Evolutionary conservation across 208 protist genomes (phyloP).

Genomic region (Crithidia sp.): DNA sequence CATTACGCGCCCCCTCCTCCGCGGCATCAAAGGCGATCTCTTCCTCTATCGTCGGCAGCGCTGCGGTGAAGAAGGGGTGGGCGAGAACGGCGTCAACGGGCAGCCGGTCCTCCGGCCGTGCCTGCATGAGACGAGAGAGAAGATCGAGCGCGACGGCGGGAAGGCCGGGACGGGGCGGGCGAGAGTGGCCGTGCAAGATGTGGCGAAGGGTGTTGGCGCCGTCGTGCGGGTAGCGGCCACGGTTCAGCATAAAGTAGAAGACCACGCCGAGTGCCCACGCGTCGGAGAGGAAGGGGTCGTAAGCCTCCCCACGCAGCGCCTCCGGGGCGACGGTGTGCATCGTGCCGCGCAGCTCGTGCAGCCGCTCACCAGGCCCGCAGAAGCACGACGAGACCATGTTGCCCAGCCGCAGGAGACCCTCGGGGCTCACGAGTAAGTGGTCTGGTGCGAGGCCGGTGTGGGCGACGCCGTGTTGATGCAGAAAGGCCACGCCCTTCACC

Average conservation of each 20-base stretch:
- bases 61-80: slow-evolving; percentile 64
- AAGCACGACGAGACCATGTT: slow-evolving; percentile 77
- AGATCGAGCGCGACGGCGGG: slow-evolving; percentile 62
- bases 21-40: slow-evolving; percentile 14
- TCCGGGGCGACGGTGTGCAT: slow-evolving; percentile 88
- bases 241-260: slow-evolving; percentile 90
- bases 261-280: slow-evolving; percentile 85
- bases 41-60: slow-evolving; percentile 28
- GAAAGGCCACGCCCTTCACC: slow-evolving; percentile 72
- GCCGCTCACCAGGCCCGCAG: slow-evolving; percentile 48
- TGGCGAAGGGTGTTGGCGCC: slow-evolving; percentile 88
- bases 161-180: slow-evolving; percentile 47
- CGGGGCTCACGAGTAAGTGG: slow-evolving; percentile 75
- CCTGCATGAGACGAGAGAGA: slow-evolving; percentile 60
- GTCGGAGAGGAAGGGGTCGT: slow-evolving; percentile 83
- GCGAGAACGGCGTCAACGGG: slow-evolving; percentile 62
- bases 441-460: slow-evolving; percentile 87
- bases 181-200: slow-evolving; percentile 71
- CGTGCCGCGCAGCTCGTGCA: slow-evolving; percentile 74
- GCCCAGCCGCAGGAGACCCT: slow-evolving; percentile 72
- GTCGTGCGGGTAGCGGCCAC: slow-evolving; percentile 86
- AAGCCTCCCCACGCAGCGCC: slow-evolving; percentile 64
- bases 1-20: slow-evolving; percentile 1
- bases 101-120: slow-evolving; percentile 58
- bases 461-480: slow-evolving; percentile 75